These are phyloP conservation scores for Pseudocercospora crystallina DNA, from an alignment of 2,329 filamentous ascomycete species.

Conservation along the genomic window DNA sequence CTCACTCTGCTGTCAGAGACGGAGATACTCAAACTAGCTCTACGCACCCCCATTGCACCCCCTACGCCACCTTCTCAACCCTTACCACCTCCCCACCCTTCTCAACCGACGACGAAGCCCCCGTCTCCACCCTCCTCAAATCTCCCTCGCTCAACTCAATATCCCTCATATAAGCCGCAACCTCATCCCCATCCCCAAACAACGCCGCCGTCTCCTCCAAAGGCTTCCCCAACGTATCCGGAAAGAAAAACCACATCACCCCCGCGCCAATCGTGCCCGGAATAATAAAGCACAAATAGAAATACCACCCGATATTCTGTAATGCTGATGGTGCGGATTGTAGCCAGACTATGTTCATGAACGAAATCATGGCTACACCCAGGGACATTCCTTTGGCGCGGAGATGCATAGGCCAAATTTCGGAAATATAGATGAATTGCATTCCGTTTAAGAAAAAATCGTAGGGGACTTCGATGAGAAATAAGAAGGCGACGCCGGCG, in stretches of 20 bases:
- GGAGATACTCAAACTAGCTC: too few relatives aligned
- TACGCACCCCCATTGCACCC: too few relatives aligned
- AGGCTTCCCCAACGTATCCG: slow-evolving; percentile 20
- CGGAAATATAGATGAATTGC: slow-evolving; percentile 24
- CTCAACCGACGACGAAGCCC: too few relatives aligned
- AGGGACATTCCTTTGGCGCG: slow-evolving; percentile 26
- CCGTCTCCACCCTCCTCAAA: too few relatives aligned
- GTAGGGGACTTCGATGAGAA: slow-evolving; percentile 21
- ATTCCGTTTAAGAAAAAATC: slow-evolving; percentile 22
- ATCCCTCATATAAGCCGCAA: slow-evolving; percentile 12
- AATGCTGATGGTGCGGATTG: slow-evolving; percentile 20
- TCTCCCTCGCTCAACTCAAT: too few relatives aligned
- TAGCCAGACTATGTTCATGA: slow-evolving; percentile 29
- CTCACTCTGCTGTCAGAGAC: too few relatives aligned
- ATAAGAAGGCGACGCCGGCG: slow-evolving; percentile 19
- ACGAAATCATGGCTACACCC: slow-evolving; percentile 24
- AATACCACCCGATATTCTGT: slow-evolving; percentile 19
- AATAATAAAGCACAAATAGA: slow-evolving; percentile 23
- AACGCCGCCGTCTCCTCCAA: slow-evolving; percentile 23
- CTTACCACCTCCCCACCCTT: too few relatives aligned
- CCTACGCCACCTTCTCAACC: too few relatives aligned
- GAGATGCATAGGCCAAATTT: slow-evolving; percentile 24
- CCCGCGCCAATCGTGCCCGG: slow-evolving; percentile 19
- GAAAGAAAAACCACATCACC: slow-evolving; percentile 20
- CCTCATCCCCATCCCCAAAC: slow-evolving; percentile 20